These are phyloP conservation scores for Globisporangium polare DNA, from an alignment of 352 stramenopile genomes.

Conservation along the genomic window DNA sequence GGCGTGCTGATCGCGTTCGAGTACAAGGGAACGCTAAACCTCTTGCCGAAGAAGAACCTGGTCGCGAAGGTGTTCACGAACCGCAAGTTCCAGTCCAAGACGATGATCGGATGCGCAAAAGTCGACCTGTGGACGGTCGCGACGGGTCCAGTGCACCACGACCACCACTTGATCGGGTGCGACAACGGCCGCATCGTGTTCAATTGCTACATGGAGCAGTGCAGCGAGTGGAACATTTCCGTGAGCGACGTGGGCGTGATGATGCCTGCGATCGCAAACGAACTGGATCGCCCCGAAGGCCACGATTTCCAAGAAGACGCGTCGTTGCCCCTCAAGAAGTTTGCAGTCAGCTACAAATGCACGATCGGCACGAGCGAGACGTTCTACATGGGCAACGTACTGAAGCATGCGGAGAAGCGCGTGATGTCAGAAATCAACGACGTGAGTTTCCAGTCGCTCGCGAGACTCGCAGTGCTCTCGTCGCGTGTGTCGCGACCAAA, in stretches of 20 bases:
- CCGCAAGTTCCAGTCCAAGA: constrained; percentile 73
- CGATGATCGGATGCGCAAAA: constrained; percentile 66
- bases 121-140: constrained; percentile 83
- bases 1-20: constrained; percentile 83
- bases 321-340: constrained; percentile 85
- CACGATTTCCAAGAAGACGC: constrained; percentile 90
- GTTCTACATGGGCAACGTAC: constrained; percentile 82
- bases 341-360: constrained; percentile 88
- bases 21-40: constrained; percentile 66
- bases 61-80: constrained; percentile 84
- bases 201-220: constrained; percentile 91
- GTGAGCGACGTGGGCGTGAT: constrained; percentile 86
- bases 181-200: constrained; percentile 88
- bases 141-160: constrained; percentile 83
- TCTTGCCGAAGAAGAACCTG: constrained; percentile 53
- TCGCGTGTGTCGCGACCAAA: constrained; percentile 74
- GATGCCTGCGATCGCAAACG: constrained; percentile 87
- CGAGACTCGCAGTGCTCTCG: constrained; percentile 75
- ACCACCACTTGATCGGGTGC: constrained; percentile 82
- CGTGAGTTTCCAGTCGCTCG: constrained; percentile 86
- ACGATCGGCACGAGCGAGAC: constrained; percentile 85
- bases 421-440: constrained; percentile 78
- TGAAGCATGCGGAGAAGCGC: constrained; percentile 78
- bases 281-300: constrained; percentile 83
- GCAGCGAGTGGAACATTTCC: constrained; percentile 87